Conservation (phyloP, 2,329 filamentous ascomycete genomes). For the Paraphaeosphaeria minitans region DNA sequence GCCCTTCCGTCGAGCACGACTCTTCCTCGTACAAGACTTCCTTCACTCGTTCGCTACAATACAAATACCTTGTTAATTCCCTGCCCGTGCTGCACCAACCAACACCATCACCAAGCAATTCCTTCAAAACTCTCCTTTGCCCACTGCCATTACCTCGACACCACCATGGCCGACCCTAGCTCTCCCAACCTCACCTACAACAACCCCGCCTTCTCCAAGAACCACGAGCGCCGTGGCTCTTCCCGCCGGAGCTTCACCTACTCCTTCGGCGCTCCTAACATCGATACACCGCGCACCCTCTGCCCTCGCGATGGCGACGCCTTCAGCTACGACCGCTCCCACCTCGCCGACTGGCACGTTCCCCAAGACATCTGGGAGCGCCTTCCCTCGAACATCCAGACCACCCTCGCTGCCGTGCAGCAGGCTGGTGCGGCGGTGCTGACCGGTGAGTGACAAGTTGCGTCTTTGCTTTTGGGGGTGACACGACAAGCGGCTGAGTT, state of each 20-base stretch:
- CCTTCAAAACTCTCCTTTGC: slow-evolving; percentile 1
- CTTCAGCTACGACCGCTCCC: slow-evolving; percentile 44
- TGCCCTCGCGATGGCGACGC: slow-evolving; percentile 44
- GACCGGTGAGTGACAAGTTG: slow-evolving; percentile 43
- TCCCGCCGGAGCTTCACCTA: slow-evolving; percentile 34
- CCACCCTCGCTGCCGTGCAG: slow-evolving; percentile 45
- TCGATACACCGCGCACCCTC: slow-evolving; percentile 37
- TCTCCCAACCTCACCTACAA: slow-evolving; percentile 30
- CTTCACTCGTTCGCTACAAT: neutral
- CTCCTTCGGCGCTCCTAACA: slow-evolving; percentile 23
- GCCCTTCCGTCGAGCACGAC: slow-evolving; percentile 26
- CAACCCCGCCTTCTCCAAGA: slow-evolving; percentile 21
- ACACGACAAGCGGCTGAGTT: slow-evolving; percentile 18
- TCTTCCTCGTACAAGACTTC: neutral
- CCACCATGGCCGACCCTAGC: slow-evolving; percentile 27
- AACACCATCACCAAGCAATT: neutral
- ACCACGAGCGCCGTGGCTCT: slow-evolving; percentile 33
- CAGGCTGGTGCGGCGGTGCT: slow-evolving; percentile 53
- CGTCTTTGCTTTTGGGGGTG: slow-evolving; percentile 14
- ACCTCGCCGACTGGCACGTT: slow-evolving; percentile 48
- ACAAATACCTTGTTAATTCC: slow-evolving; percentile 6
- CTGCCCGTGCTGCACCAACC: slow-evolving; percentile 2
- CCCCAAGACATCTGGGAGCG: slow-evolving; percentile 43
- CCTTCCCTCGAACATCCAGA: slow-evolving; percentile 44
- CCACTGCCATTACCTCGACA: slow-evolving; percentile 10